Base-by-base conservation (phyloP, 2,329 filamentous ascomycete species). In the Pseudocercospora fijiensis region DNA sequence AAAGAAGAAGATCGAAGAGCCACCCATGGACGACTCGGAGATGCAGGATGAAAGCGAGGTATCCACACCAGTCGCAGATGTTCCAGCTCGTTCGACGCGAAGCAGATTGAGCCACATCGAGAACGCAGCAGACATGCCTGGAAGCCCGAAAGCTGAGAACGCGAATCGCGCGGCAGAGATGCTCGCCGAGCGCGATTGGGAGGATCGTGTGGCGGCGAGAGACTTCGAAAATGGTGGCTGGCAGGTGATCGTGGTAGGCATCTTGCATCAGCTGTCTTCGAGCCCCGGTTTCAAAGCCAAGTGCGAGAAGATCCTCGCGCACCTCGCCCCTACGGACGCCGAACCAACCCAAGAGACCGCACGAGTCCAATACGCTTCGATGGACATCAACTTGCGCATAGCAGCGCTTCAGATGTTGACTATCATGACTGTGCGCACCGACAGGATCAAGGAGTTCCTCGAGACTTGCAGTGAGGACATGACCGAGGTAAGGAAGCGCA, bases 401-500 rank as follows among this genome's bases (percentile, higher is more conserved):
- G 85, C 88, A 68, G 90, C 89, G 22, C 82, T 99, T 52, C 90
- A 97, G 74, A 89, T 96, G 37, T 86, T 97, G 61, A 92, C 91
- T 75, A 88, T 94, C 81, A 82, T 98, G 65, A 93, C 91, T 1
- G 84, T 93, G 61, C 89, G 92, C 72, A 97, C 95, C 0, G 93
- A 92, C 75, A 88, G 90, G 1, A 86, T 98, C 69, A 88, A 94
- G 59, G 88, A 87, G 16, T 96, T 96, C 75, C 90, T 99, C 82
- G 92, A 96, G 70, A 89, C 94, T 67, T 96, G 93, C 78, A 92
- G 90, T 68, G 91, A 94, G 73, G 90, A 92, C 60, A 97, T 98
- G 93, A 99, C 95, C 1, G 87, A 88, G 60, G 92, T 96, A 73
- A 88, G 95, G 57, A 99, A 99, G 77, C 90, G 96, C 75, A 97